Evolutionary conservation across 495 filamentous ascomycete species (phyloP).

Genomic region (Platismatia glauca): DNA sequence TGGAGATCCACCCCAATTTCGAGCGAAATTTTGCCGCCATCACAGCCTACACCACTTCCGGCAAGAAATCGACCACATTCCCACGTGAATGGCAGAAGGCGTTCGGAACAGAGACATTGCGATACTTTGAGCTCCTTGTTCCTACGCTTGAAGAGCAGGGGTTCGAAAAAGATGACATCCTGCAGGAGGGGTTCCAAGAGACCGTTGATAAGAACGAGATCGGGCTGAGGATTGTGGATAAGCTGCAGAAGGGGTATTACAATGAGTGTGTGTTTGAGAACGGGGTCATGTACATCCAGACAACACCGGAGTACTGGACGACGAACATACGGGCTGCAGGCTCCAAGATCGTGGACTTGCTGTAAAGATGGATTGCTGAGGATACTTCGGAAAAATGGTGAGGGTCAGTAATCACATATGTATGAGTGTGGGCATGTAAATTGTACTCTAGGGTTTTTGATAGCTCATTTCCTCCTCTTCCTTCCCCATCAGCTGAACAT

Average conservation of each 20-base stretch:
- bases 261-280: neutral
- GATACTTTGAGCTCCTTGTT: neutral
- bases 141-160: neutral
- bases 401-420: no score
- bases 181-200: neutral
- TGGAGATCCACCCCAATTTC: conserved; percentile 39
- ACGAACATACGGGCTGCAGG: neutral
- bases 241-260: neutral
- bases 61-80: neutral
- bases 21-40: conserved; percentile 43
- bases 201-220: neutral
- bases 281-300: neutral
- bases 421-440: no score
- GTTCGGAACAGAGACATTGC: neutral
- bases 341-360: neutral
- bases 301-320: neutral
- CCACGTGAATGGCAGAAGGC: neutral
- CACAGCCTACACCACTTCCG: conserved; percentile 26
- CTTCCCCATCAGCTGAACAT: no score
- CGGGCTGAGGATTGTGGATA: neutral
- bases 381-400: neutral
- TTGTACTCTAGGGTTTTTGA: no score
- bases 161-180: neutral
- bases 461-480: no score
- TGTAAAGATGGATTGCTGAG: neutral